Base-by-base conservation (phyloP, 176 grass and related monocot species). In the Themeda triandra region DNA sequence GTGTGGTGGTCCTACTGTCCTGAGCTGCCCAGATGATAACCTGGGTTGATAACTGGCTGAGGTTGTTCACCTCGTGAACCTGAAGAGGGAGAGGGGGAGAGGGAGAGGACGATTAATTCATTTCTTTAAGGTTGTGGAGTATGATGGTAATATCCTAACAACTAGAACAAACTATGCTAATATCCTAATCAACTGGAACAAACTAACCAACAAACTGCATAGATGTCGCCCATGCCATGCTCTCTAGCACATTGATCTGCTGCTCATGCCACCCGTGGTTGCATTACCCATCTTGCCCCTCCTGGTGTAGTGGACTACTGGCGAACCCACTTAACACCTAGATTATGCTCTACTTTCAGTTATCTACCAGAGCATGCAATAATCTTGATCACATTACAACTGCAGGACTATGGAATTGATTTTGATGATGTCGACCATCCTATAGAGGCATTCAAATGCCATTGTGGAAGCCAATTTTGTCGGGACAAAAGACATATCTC, bases 381-480 rank as follows among this genome's bases (percentile, higher is more conserved):
- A 53, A 71, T 28, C 14, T 82, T 78, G 7, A 79, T 31, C 25
- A 45, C 36, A 35, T 85, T 85, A 56, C 60, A 45, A 41, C 49
- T 19, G 45, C 68, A 95, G 96, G 96, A 98, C 79, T 98, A 98
- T 53, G 89, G 64, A 63, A 87, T 98, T 74, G 93, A 98, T 89
- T 98, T 98, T 92, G 78, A 79, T 49, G 96, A 98, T 87, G 77
- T 89, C 33, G 48, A 85, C 13, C 93, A 98, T 62, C 96, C 96
- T 25, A 17, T 95, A 27, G 89, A 94, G 85, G 91, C 93, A 73
- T 98, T 95, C 85, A 70, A 70, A 77, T 98, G 93, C 86, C n/a
- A 23, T 18, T 98, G 96, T 64, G 83, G 86, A 86, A 95, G 96
- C 66, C 1, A 66, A 65, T 77, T 63, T 31, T 98, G 96, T 78